phyloP scores from a whole-genome alignment of 78 protist species.

The Mastigamoeba balamuthi region DNA sequence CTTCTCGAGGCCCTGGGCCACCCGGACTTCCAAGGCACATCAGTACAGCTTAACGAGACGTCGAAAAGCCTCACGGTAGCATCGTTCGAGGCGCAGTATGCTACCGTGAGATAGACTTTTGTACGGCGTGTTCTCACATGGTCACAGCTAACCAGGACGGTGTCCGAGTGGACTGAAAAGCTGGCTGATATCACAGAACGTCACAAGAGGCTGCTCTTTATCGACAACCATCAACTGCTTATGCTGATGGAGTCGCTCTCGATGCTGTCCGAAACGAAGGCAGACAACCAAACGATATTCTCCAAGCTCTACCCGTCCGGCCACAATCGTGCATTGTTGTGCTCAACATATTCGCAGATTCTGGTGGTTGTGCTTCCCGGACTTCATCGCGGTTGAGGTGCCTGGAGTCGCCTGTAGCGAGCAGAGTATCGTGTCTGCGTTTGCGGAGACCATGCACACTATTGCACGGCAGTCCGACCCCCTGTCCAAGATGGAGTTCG shows the following conservation, averaged over 20 bases:
- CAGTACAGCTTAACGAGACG: not conserved
- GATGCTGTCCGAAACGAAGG: not conserved
- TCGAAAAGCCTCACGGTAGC: not conserved
- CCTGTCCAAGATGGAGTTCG: too few species aligned
- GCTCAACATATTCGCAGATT: too few species aligned
- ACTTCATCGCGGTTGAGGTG: not conserved
- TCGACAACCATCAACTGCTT: not conserved
- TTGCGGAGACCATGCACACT: not conserved
- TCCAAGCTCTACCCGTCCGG: too few species aligned
- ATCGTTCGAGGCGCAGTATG: not conserved
- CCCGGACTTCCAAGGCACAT: not conserved
- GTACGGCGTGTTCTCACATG: not conserved
- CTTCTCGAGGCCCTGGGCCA: not conserved
- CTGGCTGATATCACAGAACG: not conserved
- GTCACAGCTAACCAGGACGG: not conserved
- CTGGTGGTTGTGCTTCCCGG: not conserved
- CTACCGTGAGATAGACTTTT: not conserved
- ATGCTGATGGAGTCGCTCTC: not conserved
- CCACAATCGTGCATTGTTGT: too few species aligned
- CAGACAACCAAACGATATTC: too few species aligned
- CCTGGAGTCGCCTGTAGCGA: not conserved
- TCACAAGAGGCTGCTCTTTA: not conserved
- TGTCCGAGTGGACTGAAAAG: not conserved
- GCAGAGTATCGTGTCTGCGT: not conserved
- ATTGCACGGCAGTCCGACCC: not conserved